Evolutionary conservation across 139 green algal species (phyloP), one percentile per base, ranked within the genome.

Genomic region (Tetraselmis chui): DNA sequence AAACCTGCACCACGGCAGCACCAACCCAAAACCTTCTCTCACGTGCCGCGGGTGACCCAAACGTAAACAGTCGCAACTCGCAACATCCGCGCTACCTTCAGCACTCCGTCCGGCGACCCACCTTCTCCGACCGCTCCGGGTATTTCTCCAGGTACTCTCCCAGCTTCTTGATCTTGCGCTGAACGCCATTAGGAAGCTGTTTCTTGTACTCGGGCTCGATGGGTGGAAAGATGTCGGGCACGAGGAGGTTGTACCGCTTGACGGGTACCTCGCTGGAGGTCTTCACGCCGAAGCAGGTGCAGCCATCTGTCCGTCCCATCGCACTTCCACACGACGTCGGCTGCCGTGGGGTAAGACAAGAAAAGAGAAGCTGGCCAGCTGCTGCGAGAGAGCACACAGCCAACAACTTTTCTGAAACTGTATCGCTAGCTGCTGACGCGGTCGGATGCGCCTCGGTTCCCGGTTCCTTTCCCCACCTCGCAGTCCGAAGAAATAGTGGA

Each of bases 181-280:
- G 84, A 2, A 79, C 84, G 11, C 58, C 75, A 25, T 81, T 79
- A 76, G 82, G 79, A 2, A 89, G 59, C 28, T 79, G 59, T 24
- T 85, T 80, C 2, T 79, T 28, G 45, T 87, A 85, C 1, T 58
- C 29, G 0, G 89, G 89, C 75, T 87, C 76, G 27, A 82, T 78
- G 1, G 31, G 30, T 30, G 87, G 89, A 75, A 91, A 93, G 32
- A 92, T 82, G 31, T 89, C 88, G 25, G 89, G 89, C 28, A 93
- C 89, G 2, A 93, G 85, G 23, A 89, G 30, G 78, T 93, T 93
- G 85, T 93, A 93, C 0, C 89, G 83, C 81, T 93, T 93, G 27
- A 92, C 83, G 5, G 86, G 88, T 1, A 86, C 81, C 28, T 80
- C 84, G 28, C 82, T 86, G 30, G 83, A 84, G 2, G 87, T 81